Evolutionary conservation across 495 filamentous ascomycete genomes (phyloP).

Genomic region (Podospora pseudocomata): DNA sequence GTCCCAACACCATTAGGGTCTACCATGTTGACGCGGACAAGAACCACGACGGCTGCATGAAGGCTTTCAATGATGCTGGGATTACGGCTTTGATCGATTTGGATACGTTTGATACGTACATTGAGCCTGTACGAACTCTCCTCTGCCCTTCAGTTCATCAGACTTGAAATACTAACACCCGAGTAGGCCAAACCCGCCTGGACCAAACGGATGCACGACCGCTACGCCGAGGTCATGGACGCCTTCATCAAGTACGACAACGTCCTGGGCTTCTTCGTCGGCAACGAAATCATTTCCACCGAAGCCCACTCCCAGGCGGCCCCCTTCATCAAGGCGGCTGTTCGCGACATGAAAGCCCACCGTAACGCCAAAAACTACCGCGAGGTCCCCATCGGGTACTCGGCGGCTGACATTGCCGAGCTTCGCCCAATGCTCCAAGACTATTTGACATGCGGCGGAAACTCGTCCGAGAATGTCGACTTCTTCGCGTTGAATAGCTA

Average conservation of each 20-base stretch:
- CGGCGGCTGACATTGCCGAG: slow-evolving; percentile 78
- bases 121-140: slow-evolving; percentile 57
- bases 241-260: slow-evolving; percentile 76
- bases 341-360: slow-evolving; percentile 78
- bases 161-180: neutral
- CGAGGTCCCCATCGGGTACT: slow-evolving; percentile 80
- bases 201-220: slow-evolving; percentile 64
- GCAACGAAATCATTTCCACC: slow-evolving; percentile 75
- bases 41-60: slow-evolving; percentile 72
- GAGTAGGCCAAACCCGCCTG: slow-evolving; percentile 54
- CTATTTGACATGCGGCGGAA: slow-evolving; percentile 73
- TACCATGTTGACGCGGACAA: slow-evolving; percentile 75
- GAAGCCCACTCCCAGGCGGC: slow-evolving; percentile 62
- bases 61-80: slow-evolving; percentile 61
- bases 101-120: slow-evolving; percentile 77
- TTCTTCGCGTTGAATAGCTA: slow-evolving; percentile 87
- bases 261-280: slow-evolving; percentile 76
- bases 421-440: slow-evolving; percentile 85
- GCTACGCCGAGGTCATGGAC: slow-evolving; percentile 71
- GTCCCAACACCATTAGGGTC: slow-evolving; percentile 81
- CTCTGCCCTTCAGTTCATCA: slow-evolving; percentile 12
- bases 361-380: slow-evolving; percentile 75
- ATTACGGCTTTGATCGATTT: slow-evolving; percentile 83
- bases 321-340: slow-evolving; percentile 77
- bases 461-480: slow-evolving; percentile 68